A percentile compares a stretch with the other conserved stretches of the same genome.
These are phyloP conservation scores for Astragalus membranaceus DNA, from an alignment of 306 rosid species.

Conservation along the genomic window DNA sequence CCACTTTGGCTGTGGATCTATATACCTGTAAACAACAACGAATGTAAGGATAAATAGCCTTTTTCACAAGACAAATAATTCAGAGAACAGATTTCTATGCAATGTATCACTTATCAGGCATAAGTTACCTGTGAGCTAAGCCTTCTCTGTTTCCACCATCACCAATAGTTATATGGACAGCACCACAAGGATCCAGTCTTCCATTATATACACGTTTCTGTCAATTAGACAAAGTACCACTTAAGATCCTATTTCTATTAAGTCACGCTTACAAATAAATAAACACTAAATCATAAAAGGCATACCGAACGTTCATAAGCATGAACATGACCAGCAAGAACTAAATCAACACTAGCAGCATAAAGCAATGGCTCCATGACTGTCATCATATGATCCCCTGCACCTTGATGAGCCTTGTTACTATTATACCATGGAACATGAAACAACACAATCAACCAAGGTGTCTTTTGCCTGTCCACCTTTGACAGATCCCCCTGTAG, in stretches of 20 bases:
- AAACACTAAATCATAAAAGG: not conserved
- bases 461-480: constrained; percentile 76
- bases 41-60: not conserved
- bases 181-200: constrained; percentile 68
- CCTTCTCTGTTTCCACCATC: constrained; percentile 99
- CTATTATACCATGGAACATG: constrained; percentile 99
- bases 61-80: not conserved
- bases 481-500: constrained; percentile 64
- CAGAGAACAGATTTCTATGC: not conserved
- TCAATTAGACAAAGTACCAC: not conserved
- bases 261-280: not conserved
- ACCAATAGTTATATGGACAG: constrained; percentile 91
- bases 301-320: constrained; percentile 94
- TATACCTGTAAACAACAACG: constrained; percentile 42
- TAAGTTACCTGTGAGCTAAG: constrained; percentile 64
- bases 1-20: constrained; percentile 74
- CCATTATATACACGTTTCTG: constrained; percentile 77
- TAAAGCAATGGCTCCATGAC: constrained; percentile 76
- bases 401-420: constrained; percentile 87
- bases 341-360: constrained; percentile 73
- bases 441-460: constrained; percentile 76
- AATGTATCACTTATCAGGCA: not conserved
- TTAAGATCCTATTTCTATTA: not conserved
- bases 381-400: constrained; percentile 73
- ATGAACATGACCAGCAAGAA: constrained; percentile 87